Conservation (phyloP, 345 rosid genomes). For the Eucalyptus coolabah region DNA sequence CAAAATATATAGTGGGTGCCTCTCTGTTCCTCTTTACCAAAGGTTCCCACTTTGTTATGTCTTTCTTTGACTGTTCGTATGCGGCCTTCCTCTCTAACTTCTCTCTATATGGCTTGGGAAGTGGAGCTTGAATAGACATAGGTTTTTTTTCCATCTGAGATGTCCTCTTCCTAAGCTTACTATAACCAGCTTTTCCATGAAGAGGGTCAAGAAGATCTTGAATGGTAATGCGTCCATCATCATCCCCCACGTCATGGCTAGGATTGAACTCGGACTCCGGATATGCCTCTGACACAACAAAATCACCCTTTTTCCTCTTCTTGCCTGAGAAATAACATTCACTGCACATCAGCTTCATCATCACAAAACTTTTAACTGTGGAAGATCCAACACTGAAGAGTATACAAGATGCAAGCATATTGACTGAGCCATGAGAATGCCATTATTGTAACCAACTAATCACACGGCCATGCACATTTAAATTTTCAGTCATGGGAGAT, state of each 20-base stretch:
- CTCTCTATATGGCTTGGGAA: slow-evolving; percentile 58
- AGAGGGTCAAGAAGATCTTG: slow-evolving; percentile 67
- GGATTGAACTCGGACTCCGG: slow-evolving; percentile 94
- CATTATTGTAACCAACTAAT: not conserved
- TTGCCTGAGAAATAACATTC: slow-evolving; percentile 24
- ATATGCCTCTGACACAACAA: slow-evolving; percentile 54
- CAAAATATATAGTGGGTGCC: slow-evolving; percentile 67
- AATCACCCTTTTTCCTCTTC: slow-evolving; percentile 31
- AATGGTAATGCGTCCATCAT: slow-evolving; percentile 37
- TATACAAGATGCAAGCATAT: not conserved
- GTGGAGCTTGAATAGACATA: slow-evolving; percentile 59
- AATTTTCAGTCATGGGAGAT: not conserved
- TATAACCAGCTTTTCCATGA: slow-evolving; percentile 48
- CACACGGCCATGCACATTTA: not conserved
- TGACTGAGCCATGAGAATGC: not conserved
- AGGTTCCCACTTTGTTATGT: slow-evolving; percentile 66
- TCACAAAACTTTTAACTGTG: not conserved
- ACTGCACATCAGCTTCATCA: not conserved
- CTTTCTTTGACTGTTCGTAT: slow-evolving; percentile 44
- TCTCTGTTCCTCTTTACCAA: slow-evolving; percentile 79
- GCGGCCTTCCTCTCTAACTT: slow-evolving; percentile 70
- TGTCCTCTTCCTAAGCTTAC: slow-evolving; percentile 40
- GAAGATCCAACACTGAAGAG: not conserved
- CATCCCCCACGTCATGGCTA: slow-evolving; percentile 68
- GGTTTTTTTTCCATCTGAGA: slow-evolving; percentile 36